Percentiles rank a stretch among this genome's conserved stretches.
These are phyloP conservation scores for Nissolia schottii DNA, from an alignment of 306 rosid genomes.

Conservation along the genomic window DNA sequence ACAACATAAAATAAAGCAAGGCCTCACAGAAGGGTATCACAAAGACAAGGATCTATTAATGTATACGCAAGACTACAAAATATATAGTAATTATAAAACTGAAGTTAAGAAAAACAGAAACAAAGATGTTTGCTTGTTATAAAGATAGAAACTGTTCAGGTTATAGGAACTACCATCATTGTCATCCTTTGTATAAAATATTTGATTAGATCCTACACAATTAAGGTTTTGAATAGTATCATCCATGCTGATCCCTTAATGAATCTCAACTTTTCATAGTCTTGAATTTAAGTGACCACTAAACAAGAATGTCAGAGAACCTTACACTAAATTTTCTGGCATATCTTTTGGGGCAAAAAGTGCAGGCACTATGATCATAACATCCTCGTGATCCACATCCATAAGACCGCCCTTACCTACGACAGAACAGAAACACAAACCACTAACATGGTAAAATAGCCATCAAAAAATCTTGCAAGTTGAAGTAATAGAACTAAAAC, in stretches of 20 bases:
- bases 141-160: background rate
- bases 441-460: background rate
- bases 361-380: slow-evolving; percentile 78
- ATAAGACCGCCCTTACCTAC: slow-evolving; percentile 54
- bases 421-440: slow-evolving; percentile 14
- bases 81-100: background rate
- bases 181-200: background rate
- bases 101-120: slow-evolving; percentile 4
- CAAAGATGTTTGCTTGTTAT: background rate
- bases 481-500: slow-evolving; percentile 14
- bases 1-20: background rate
- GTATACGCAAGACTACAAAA: background rate
- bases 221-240: background rate
- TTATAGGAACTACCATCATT: slow-evolving; percentile 1
- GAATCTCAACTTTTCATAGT: background rate
- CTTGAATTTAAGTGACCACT: slow-evolving; percentile 1
- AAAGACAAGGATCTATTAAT: background rate
- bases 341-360: slow-evolving; percentile 70
- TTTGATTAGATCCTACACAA: background rate
- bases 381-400: slow-evolving; percentile 68
- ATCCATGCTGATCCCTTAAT: background rate
- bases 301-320: slow-evolving; percentile 15
- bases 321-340: slow-evolving; percentile 84
- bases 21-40: background rate
- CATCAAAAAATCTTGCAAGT: slow-evolving; percentile 13